Percentiles rank a stretch among this genome's conserved stretches.
Evolutionary conservation across 768 basidiomycete genomes (phyloP).

Genomic region (Cyclocybe aegerita): DNA sequence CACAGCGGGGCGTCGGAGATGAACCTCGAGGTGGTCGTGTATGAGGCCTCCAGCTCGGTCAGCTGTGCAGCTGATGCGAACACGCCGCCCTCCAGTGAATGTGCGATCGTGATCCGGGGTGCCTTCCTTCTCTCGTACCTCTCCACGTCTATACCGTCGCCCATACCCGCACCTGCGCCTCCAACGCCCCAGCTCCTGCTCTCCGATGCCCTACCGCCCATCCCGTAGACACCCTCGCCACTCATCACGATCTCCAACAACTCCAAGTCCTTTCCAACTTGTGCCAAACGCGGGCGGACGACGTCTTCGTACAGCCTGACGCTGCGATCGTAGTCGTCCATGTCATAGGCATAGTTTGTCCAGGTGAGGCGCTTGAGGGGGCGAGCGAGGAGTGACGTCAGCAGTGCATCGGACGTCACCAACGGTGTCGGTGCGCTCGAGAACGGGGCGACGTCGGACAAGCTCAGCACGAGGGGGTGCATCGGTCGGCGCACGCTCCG

Average conservation of each 20-base stretch:
- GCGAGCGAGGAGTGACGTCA: conserved; percentile 50
- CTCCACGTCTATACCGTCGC: neutral
- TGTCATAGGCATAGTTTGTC: conserved; percentile 63
- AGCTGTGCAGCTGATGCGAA: too few relatives aligned
- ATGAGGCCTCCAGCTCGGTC: conserved; percentile 10
- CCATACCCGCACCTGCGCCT: neutral
- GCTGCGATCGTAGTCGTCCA: conserved; percentile 32
- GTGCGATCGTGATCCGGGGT: too few relatives aligned
- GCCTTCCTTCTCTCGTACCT: too few relatives aligned
- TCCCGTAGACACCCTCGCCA: conserved; percentile 9
- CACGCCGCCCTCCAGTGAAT: too few relatives aligned
- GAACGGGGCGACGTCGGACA: conserved; percentile 22
- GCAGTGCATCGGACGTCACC: conserved; percentile 42
- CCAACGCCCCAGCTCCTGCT: neutral
- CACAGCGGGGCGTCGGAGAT: too few relatives aligned
- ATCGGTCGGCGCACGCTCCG: conserved; percentile 54
- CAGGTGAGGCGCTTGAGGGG: conserved; percentile 62
- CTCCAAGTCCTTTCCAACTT: conserved; percentile 54
- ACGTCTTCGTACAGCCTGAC: conserved; percentile 53
- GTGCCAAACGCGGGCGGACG: conserved; percentile 52
- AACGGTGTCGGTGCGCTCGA: neutral
- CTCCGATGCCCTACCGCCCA: conserved; percentile 2
- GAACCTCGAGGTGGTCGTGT: conserved; percentile 7
- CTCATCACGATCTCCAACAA: conserved; percentile 59
- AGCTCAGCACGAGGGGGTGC: conserved; percentile 17